These are phyloP conservation scores for Ophiostoma montium DNA, from an alignment of 2,329 filamentous ascomycete genomes.

Conservation along the genomic window DNA sequence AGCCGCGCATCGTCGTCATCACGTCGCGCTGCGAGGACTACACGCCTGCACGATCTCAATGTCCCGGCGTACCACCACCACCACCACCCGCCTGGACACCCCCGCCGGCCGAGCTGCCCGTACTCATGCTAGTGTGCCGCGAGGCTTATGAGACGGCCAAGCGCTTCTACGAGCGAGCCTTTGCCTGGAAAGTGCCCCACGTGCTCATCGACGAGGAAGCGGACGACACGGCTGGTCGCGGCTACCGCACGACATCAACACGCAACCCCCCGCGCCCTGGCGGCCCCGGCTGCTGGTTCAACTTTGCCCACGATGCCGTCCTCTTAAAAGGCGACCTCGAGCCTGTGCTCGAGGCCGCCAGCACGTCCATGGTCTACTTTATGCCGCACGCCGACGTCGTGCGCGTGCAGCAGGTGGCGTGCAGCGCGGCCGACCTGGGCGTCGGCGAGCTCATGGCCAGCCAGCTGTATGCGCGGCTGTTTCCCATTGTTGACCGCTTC, in stretches of 20 bases:
- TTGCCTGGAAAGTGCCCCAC: conserved; percentile 31
- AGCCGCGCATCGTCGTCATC: conserved; percentile 30
- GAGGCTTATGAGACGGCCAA: conserved; percentile 30
- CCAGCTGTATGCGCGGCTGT: conserved; percentile 32
- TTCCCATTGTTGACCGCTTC: conserved; percentile 34
- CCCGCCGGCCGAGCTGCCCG: conserved; percentile 19
- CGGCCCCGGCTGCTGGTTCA: conserved; percentile 26
- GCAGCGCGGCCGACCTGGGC: conserved; percentile 29
- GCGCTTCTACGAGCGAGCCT: conserved; percentile 30
- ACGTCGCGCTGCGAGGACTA: conserved; percentile 22
- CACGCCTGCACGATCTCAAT: conserved; percentile 17
- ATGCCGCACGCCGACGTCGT: conserved; percentile 27
- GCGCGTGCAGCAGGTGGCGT: conserved; percentile 30
- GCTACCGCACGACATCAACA: too few relatives aligned
- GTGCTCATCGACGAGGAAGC: conserved; percentile 19
- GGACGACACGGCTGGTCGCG: too few relatives aligned
- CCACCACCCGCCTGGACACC: conserved; percentile 7
- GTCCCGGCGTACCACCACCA: conserved; percentile 11
- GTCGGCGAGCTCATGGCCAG: conserved; percentile 28
- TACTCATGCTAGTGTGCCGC: conserved; percentile 29
- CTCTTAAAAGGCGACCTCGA: conserved; percentile 34
- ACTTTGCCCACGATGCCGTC: conserved; percentile 31
- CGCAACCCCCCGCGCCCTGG: neutral
- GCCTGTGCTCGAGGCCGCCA: conserved; percentile 31
- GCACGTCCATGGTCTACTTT: conserved; percentile 35